Evolutionary conservation across 768 basidiomycete genomes (phyloP).

Genomic region (Gelatoporia subvermispora): DNA sequence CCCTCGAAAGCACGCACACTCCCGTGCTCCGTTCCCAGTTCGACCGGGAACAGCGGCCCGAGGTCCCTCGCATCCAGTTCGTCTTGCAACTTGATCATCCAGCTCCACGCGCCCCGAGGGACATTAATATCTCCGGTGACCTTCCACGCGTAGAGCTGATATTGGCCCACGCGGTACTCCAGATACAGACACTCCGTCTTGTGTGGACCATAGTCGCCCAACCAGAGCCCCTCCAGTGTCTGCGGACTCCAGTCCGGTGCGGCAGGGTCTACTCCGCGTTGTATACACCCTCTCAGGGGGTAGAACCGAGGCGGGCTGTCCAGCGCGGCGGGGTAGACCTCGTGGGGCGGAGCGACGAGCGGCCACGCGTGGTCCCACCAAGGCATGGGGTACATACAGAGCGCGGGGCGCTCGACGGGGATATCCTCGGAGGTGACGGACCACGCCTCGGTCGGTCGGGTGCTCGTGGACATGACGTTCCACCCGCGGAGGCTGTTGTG

Average conservation of each 20-base stretch:
- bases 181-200: constrained; percentile 20
- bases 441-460: no score
- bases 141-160: constrained; percentile 16
- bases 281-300: constrained; percentile 5
- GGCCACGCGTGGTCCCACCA: no score
- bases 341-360: no score
- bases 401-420: no score
- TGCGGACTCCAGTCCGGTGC: constrained; percentile 10
- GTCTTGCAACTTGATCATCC: constrained; percentile 1
- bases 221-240: constrained; percentile 19
- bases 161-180: constrained; percentile 3
- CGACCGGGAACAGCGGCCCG: no score
- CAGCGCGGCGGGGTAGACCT: no score
- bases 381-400: no score
- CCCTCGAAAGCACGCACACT: no score
- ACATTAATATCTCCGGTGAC: constrained; percentile 20
- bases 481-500: no score
- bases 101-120: constrained; percentile 16
- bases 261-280: constrained; percentile 6
- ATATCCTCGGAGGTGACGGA: no score
- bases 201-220: constrained; percentile 19
- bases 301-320: constrained; percentile 9
- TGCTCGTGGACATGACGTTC: no score
- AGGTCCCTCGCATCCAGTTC: background rate
- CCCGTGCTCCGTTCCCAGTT: no score